These are phyloP conservation scores for Aspergillus fischeri DNA, from an alignment of 2,329 filamentous ascomycete species.

Conservation along the genomic window DNA sequence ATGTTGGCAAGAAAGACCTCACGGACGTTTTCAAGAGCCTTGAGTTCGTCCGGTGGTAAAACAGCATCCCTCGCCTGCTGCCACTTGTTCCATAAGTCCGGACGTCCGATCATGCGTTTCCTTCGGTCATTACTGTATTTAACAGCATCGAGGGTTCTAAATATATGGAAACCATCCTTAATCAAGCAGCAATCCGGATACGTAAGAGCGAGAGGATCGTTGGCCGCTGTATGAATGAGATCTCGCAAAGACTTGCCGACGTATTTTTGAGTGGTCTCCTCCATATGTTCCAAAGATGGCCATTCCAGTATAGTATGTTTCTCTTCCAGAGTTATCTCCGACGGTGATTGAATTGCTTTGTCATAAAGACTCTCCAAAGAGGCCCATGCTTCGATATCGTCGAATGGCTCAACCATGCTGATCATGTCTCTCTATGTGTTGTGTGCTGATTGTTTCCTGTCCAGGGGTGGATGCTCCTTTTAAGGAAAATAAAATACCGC, in stretches of 20 bases:
- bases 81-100: neutral
- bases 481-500: too few relatives aligned
- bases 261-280: constrained; percentile 3
- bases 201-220: constrained; percentile 2
- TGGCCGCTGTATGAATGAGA: constrained; percentile 6
- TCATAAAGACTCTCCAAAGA: constrained; percentile 9
- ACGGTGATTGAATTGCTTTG: constrained; percentile 9
- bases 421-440: too few relatives aligned
- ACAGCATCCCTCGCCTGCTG: neutral
- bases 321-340: constrained; percentile 6
- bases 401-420: too few relatives aligned
- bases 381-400: neutral
- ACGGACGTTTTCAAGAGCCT: neutral
- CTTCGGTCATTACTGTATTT: neutral
- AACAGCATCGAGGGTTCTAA: neutral
- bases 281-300: constrained; percentile 7
- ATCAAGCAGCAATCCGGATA: constrained; percentile 7
- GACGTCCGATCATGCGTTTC: neutral
- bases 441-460: too few relatives aligned
- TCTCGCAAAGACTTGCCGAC: constrained; percentile 2
- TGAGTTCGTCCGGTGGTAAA: neutral
- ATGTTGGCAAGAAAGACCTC: neutral
- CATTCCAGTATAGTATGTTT: constrained; percentile 12
- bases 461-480: too few relatives aligned
- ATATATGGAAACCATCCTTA: constrained; percentile 4